Conservation (phyloP, 306 rosid genomes). For the Canavalia ensiformis region DNA sequence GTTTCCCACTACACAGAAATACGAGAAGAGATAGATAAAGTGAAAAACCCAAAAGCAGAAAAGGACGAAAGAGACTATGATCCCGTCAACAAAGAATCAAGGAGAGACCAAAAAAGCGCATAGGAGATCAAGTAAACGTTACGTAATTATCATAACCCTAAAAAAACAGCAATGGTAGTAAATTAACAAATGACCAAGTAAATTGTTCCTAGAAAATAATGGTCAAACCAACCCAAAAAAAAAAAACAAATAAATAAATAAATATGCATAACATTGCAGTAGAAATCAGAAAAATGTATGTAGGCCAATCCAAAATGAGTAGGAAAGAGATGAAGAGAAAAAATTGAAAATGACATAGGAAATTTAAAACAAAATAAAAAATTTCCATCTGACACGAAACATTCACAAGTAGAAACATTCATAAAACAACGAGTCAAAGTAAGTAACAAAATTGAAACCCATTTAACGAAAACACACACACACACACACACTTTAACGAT, state of each 20-base stretch:
- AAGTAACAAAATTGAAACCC: slow-evolving; percentile 26
- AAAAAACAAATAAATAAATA: neutral
- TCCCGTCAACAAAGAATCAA: slow-evolving; percentile 69
- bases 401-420: neutral
- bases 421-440: neutral
- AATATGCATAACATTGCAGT: neutral
- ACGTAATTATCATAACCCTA: slow-evolving; percentile 47
- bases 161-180: slow-evolving; percentile 28
- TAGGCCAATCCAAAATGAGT: neutral
- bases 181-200: slow-evolving; percentile 12
- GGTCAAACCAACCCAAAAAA: slow-evolving; percentile 23
- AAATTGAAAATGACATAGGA: neutral
- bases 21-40: slow-evolving; percentile 59
- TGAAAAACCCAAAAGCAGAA: slow-evolving; percentile 70
- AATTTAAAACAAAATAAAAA: slow-evolving; percentile 5
- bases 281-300: slow-evolving; percentile 9
- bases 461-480: neutral
- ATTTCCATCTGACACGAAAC: neutral
- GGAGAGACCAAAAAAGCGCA: slow-evolving; percentile 32
- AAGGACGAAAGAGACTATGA: slow-evolving; percentile 72
- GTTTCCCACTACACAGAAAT: slow-evolving; percentile 70
- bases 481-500: neutral
- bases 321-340: neutral
- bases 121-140: slow-evolving; percentile 47
- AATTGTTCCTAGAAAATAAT: slow-evolving; percentile 12